phyloP scores from a whole-genome alignment of 768 basidiomycete species.

The Lepiota venenata region DNA sequence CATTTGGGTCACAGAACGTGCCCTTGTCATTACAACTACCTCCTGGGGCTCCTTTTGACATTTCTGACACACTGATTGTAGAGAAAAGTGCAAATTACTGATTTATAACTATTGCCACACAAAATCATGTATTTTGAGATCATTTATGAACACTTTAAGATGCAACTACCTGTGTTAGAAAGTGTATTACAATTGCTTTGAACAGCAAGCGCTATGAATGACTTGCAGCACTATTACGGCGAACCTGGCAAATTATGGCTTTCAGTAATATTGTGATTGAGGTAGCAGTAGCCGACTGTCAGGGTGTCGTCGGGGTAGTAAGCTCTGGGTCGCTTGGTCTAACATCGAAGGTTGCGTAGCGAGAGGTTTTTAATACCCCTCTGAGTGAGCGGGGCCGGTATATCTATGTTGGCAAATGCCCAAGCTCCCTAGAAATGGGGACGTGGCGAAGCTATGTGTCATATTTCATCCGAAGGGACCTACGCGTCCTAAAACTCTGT shows the following conservation, averaged over 20 bases:
- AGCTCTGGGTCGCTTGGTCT: constrained; percentile 61
- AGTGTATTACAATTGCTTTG: too few relatives aligned
- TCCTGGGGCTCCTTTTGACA: too few relatives aligned
- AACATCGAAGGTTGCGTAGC: constrained; percentile 69
- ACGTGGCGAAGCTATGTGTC: constrained; percentile 81
- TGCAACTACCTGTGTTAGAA: too few relatives aligned
- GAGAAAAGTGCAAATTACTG: too few relatives aligned
- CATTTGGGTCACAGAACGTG: too few relatives aligned
- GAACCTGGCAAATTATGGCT: constrained; percentile 80
- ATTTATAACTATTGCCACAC: too few relatives aligned
- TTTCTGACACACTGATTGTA: too few relatives aligned
- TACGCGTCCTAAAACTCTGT: too few relatives aligned
- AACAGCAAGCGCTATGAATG: constrained; percentile 67
- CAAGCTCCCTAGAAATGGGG: constrained; percentile 75
- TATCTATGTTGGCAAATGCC: constrained; percentile 67
- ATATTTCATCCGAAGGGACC: constrained; percentile 76
- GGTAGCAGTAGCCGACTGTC: constrained; percentile 69
- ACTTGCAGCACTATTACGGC: constrained; percentile 81
- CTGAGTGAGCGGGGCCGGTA: constrained; percentile 69
- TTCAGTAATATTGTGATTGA: constrained; percentile 73
- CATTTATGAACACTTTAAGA: too few relatives aligned
- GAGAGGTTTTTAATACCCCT: constrained; percentile 72
- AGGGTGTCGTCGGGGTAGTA: constrained; percentile 63
- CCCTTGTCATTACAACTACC: too few relatives aligned
- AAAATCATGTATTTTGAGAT: too few relatives aligned